phyloP scores from a whole-genome alignment of 306 rosid species.

The Prunus kanzakura region DNA sequence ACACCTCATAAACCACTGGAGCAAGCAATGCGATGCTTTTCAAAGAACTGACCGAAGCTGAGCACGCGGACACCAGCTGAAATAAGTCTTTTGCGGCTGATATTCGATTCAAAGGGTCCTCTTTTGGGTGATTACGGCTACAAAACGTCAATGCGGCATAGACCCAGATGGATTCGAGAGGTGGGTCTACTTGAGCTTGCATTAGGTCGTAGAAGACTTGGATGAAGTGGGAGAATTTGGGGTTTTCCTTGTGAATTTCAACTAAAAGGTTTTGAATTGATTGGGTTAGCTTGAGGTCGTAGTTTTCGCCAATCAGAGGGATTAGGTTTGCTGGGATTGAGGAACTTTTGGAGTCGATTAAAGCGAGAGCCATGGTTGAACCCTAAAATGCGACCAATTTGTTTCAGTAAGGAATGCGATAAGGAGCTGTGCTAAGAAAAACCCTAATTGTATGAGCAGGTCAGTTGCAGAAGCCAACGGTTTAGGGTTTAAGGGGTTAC shows the following conservation, averaged over 20 bases:
- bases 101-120: constrained; percentile 51
- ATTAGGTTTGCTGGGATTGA: background rate
- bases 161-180: constrained; percentile 72
- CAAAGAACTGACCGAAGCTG: constrained; percentile 43
- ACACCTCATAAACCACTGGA: constrained; percentile 49
- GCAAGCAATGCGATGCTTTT: constrained; percentile 60
- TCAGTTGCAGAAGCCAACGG: background rate
- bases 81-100: constrained; percentile 46
- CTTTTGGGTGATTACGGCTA: constrained; percentile 27
- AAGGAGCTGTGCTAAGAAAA: background rate
- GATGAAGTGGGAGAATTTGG: constrained; percentile 23
- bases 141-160: constrained; percentile 54
- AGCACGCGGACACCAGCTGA: constrained; percentile 46
- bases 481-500: background rate
- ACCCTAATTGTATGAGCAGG: background rate
- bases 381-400: background rate
- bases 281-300: constrained; percentile 40
- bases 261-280: constrained; percentile 43
- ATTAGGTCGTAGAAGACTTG: constrained; percentile 42
- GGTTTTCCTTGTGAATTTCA: constrained; percentile 37
- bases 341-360: constrained; percentile 24
- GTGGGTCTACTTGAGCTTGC: constrained; percentile 59
- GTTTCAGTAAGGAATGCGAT: background rate
- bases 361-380: constrained; percentile 26
- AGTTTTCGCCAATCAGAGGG: constrained; percentile 37